phyloP scores from a whole-genome alignment of 2,329 filamentous ascomycete genomes.

The Lasiodiplodia sp. region DNA sequence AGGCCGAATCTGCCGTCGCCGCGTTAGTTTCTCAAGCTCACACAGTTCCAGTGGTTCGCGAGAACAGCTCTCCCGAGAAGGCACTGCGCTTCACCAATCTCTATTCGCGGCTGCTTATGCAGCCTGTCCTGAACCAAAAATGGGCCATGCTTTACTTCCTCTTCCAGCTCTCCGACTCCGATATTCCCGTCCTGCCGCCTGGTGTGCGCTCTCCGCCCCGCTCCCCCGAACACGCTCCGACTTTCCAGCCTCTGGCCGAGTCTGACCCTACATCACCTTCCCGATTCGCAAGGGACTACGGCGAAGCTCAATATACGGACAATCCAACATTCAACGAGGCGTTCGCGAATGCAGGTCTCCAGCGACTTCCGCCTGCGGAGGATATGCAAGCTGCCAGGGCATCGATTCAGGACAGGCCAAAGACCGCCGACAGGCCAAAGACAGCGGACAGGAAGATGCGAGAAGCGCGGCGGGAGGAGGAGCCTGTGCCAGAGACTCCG shows the following conservation, averaged over 20 bases:
- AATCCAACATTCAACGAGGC: constrained; percentile 55
- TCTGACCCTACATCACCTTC: constrained; percentile 11
- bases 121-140: constrained; percentile 92
- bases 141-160: constrained; percentile 96
- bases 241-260: constrained; percentile 15
- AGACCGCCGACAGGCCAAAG: constrained; percentile 35
- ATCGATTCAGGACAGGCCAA: constrained; percentile 25
- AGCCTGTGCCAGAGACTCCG: constrained; percentile 31
- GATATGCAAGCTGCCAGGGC: constrained; percentile 37
- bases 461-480: constrained; percentile 38
- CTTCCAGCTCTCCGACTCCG: constrained; percentile 77
- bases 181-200: constrained; percentile 54
- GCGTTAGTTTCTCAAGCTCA: constrained; percentile 31
- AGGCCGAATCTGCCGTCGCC: constrained; percentile 9
- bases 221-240: constrained; percentile 30
- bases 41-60: constrained; percentile 67
- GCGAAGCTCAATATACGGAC: constrained; percentile 31
- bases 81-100: constrained; percentile 88
- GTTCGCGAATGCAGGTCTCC: constrained; percentile 55
- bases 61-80: constrained; percentile 74
- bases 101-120: constrained; percentile 85
- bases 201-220: constrained; percentile 16
- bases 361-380: constrained; percentile 46
- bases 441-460: constrained; percentile 30
- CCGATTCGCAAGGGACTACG: neutral